Base-by-base conservation (phyloP, 2,329 filamentous ascomycete species). In the Pseudogymnoascus sp. region DNA sequence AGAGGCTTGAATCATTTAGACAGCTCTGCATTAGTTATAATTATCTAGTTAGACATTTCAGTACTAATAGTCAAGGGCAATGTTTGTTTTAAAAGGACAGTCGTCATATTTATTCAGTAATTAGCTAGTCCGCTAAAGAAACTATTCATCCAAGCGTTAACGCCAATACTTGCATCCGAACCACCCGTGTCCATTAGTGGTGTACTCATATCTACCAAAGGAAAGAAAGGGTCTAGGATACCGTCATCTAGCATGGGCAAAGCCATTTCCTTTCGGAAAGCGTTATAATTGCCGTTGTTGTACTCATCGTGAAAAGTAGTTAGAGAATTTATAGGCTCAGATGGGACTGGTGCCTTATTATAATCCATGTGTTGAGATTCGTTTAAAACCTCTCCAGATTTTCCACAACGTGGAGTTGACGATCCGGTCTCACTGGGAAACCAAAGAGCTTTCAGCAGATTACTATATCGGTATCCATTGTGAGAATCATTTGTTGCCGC, bases 401-500 rank as follows among this genome's bases (percentile, higher is more conserved):
- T 40, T 40, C 37, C 37, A 40, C n/a, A 17, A 40, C 19, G 19
- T 40, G n/a, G 37, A 40, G 37, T 7, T 40, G n/a, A 19, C 37
- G 37, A 40, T n/a, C 37, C 10, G n/a, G 7, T 40, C 37, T 40
- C 37, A 17, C n/a, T n/a, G 5, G 56, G 56, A 35, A 60, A 60
- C 60, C 60, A 62, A 35, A 62, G 21, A 46, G 17, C 26, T 44
- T 62, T 44, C n/a, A 62, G 31, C n/a, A 62, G 38, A 23, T 13
- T 40, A 40, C 60, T 46, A 62, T 62, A 62, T 21, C 60, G 60
- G 42, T 44, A 26, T 42, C 31, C 60, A 44, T 44, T 46, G 37
- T 59, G 29, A 40, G 37, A 40, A 40, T 40, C 37, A 37, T 35
- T 37, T 33, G 59, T 31, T 60, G 59, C 59, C 26, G 59, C 33